A percentile compares a stretch with the other conserved stretches of the same genome.
phyloP scores from a whole-genome alignment of 2,329 filamentous ascomycete species.

The Epicoccum nigrum region DNA sequence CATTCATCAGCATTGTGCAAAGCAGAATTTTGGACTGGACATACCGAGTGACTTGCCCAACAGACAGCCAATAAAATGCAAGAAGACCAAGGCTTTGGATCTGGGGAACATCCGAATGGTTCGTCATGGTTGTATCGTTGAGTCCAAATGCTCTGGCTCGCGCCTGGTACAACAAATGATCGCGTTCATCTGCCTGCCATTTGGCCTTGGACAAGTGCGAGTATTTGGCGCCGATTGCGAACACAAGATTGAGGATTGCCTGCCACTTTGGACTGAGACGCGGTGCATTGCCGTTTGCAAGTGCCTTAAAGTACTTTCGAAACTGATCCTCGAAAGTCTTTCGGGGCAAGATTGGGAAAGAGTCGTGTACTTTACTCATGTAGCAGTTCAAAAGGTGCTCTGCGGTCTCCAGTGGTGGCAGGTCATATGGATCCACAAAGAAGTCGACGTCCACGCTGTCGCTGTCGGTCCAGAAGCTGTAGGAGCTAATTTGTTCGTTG shows the following conservation, averaged over 20 bases:
- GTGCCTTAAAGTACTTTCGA: slow-evolving; percentile 36
- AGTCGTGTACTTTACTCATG: slow-evolving; percentile 47
- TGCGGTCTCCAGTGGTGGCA: slow-evolving; percentile 41
- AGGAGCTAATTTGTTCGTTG: slow-evolving; percentile 38
- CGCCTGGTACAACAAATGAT: slow-evolving; percentile 49
- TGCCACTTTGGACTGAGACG: slow-evolving; percentile 42
- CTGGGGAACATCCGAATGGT: slow-evolving; percentile 46
- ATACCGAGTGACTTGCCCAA: slow-evolving; percentile 51
- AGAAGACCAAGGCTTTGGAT: slow-evolving; percentile 49
- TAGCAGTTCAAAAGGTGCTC: slow-evolving; percentile 46
- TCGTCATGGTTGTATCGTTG: slow-evolving; percentile 34
- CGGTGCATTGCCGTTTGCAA: slow-evolving; percentile 26
- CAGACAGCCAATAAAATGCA: slow-evolving; percentile 49
- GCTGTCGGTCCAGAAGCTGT: slow-evolving; percentile 44
- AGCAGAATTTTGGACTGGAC: neutral
- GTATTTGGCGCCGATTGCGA: slow-evolving; percentile 51
- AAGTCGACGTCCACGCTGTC: slow-evolving; percentile 32
- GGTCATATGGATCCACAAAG: slow-evolving; percentile 38
- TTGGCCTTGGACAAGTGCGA: slow-evolving; percentile 41
- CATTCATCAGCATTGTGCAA: neutral
- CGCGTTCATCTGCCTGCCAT: slow-evolving; percentile 34
- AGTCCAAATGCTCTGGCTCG: slow-evolving; percentile 46
- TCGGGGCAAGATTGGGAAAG: slow-evolving; percentile 47
- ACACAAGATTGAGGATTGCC: slow-evolving; percentile 50
- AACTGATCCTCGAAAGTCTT: slow-evolving; percentile 44